Base-by-base conservation (phyloP, 2,329 filamentous ascomycete species). In the Nectriaceae sp. region DNA sequence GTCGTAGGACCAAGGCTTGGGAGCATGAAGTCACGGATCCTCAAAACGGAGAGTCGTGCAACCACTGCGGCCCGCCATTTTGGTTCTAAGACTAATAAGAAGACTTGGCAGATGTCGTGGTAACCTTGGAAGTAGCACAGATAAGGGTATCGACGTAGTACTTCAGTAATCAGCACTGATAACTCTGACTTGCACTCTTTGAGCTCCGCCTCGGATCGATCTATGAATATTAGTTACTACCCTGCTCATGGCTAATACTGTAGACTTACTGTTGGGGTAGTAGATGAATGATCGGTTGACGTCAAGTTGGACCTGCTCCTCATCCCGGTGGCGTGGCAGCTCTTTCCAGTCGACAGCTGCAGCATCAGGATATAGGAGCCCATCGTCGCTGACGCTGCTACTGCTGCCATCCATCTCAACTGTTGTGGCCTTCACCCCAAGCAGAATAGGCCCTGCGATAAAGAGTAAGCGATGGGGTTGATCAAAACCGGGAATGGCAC, bases 91-190 rank as follows among this genome's bases (percentile, higher is more conserved):
- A 97, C 92, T 13, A 99, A 80, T 35, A 97, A 81, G 50, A 99
- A 80, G 20, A 99, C 94, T 72, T 99, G 95, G 60, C 90, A 94
- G 63, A 99, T 97, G 73, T 99, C 94, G 70, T 99, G 94, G 68
- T 95, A 99, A 66, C 94, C 94, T 74, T 99, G 94, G 70, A 99
- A 99, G 73, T 99, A 99, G 75, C 85, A 90, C 29, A 99, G 82
- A 66, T 87, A 85, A 15, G 92, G 90, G 62, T 95, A 80, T 26
- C 82, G 82, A 44, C 95, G 87, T 39, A 99, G 80, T 13, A 95
- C 84, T 55, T 88, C 80, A 43, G 83, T 82, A 62, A 99, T 97
- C 42, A 99, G 78, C 54, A 83, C 74, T 6, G 85, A 93, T 2
- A 99, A 80, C 63, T 94, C 85, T 46, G 77, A 67, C 65, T 94